Evolutionary conservation across 345 rosid genomes (phyloP), one percentile per base, ranked within the genome.

Genomic region (Eucalyptus tenuipes): DNA sequence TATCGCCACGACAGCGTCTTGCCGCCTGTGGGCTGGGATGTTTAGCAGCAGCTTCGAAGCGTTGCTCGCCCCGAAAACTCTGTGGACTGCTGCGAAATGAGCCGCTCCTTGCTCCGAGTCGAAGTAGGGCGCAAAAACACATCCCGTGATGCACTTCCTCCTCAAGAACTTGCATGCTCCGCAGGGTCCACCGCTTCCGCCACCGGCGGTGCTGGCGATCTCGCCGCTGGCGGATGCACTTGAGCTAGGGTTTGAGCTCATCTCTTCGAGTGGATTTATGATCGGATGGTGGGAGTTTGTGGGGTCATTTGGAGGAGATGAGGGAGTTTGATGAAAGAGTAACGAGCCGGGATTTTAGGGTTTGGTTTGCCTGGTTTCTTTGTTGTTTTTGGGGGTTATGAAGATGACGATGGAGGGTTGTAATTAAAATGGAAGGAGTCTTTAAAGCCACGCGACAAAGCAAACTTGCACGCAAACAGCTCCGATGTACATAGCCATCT

Each of bases 361-460:
- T 92, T 94, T 93, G 94, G 91, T 91, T 85, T 53, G 59, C 22
- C 37, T 86, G 57, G 61, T n/a, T 55, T 22, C 22, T 33, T 47
- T 44, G 13, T 18, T 29, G 59, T 50, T 50, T 49, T 50, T 18
- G 86, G 86, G 86, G 55, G 57, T 85, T 29, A 85, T 45, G 53
- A 85, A 47, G 50, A 45, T 85, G 57, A 48, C 86, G 86, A 45
- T 85, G 86, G 55, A 27, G 86, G 86, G 22, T 10, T 85, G 47
- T 37, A 49, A 31, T 50, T 18, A 88, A 88, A 86, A 87, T 85
- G 86, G 86, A 40, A 87, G 91, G 91, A 94, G 94, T 49, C 98
- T 96, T 97, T 94, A 95, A 96, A 95, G 99, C 96, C 95, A 95
- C 93, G 99, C 99, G 95, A 95, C 89, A 92, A 92, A 94, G 93